Percentiles rank a stretch among this genome's conserved stretches.
Conservation (phyloP, 2,329 filamentous ascomycete genomes). For the Aspergillus fischeri region DNA sequence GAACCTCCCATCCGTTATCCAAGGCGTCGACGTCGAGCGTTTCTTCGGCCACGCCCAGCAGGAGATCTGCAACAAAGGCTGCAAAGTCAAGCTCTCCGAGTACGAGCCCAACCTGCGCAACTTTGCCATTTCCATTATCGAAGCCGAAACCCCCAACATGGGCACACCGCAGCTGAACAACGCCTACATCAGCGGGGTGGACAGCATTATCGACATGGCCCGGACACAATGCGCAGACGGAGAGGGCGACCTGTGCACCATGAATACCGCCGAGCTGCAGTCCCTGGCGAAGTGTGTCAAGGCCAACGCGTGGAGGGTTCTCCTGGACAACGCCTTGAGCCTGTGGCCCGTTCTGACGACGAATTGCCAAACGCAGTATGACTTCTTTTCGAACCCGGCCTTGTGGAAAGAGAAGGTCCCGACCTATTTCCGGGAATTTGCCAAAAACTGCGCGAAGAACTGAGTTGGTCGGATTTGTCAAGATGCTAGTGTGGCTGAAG, state of each 20-base stretch:
- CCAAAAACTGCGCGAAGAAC: not conserved
- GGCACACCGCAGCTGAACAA: not conserved
- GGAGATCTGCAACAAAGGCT: too few relatives aligned
- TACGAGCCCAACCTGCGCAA: not conserved
- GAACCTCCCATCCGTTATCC: too few relatives aligned
- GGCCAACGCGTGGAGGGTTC: not conserved
- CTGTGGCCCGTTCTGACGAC: not conserved
- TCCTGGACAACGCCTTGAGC: not conserved
- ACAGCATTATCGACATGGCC: not conserved
- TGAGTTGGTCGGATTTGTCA: not conserved
- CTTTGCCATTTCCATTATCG: not conserved
- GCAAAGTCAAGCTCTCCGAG: too few relatives aligned
- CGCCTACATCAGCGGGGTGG: not conserved
- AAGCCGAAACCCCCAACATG: not conserved
- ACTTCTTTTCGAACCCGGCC: not conserved
- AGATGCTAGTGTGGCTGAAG: too few relatives aligned
- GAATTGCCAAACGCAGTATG: not conserved
- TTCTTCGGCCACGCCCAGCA: too few relatives aligned
- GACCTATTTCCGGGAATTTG: not conserved
- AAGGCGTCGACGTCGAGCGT: too few relatives aligned
- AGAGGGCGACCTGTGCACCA: not conserved
- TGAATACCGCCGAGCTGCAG: too few relatives aligned
- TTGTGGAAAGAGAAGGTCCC: not conserved
- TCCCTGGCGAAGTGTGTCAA: not conserved
- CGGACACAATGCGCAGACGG: not conserved